These are phyloP conservation scores for Bacidia gigantensis DNA, from an alignment of 495 filamentous ascomycete species.

Conservation along the genomic window DNA sequence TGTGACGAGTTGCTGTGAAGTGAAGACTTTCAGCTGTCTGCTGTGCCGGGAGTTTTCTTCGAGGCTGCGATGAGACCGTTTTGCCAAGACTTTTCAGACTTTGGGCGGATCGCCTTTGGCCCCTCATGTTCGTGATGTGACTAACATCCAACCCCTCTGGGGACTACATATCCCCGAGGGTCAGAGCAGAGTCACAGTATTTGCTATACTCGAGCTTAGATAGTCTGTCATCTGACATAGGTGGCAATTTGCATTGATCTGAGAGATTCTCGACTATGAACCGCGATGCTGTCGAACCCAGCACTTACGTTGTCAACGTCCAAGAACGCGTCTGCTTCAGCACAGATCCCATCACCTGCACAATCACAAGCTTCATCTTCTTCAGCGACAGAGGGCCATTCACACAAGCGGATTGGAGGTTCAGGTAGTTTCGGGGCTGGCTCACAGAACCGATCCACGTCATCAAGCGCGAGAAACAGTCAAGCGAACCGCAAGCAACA, in stretches of 20 bases:
- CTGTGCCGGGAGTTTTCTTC: neutral
- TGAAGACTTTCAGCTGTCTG: neutral
- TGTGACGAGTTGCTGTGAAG: neutral
- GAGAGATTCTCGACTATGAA: slow-evolving; percentile 1
- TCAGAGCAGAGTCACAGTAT: too few relatives aligned
- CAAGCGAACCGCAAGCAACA: slow-evolving; percentile 67
- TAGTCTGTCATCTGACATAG: too few relatives aligned
- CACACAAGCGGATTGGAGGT: slow-evolving; percentile 47
- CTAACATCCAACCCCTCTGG: neutral
- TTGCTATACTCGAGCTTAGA: too few relatives aligned
- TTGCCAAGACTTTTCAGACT: neutral
- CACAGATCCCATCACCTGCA: slow-evolving; percentile 26
- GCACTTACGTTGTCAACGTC: slow-evolving; percentile 28
- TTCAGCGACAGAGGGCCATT: slow-evolving; percentile 31
- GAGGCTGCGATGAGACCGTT: neutral
- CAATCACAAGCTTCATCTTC: slow-evolving; percentile 26
- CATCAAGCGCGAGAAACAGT: slow-evolving; percentile 49
- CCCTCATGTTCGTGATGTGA: neutral
- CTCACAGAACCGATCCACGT: slow-evolving; percentile 37
- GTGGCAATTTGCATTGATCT: too few relatives aligned
- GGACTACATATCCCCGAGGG: neutral
- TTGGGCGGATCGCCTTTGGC: neutral
- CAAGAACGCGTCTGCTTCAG: slow-evolving; percentile 33
- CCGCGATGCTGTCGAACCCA: slow-evolving; percentile 36
- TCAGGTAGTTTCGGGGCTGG: slow-evolving; percentile 51